A percentile compares a stretch with the other conserved stretches of the same genome.
These are phyloP conservation scores for Trichoderma atroviride DNA, from an alignment of 2,329 filamentous ascomycete species.

Conservation along the genomic window DNA sequence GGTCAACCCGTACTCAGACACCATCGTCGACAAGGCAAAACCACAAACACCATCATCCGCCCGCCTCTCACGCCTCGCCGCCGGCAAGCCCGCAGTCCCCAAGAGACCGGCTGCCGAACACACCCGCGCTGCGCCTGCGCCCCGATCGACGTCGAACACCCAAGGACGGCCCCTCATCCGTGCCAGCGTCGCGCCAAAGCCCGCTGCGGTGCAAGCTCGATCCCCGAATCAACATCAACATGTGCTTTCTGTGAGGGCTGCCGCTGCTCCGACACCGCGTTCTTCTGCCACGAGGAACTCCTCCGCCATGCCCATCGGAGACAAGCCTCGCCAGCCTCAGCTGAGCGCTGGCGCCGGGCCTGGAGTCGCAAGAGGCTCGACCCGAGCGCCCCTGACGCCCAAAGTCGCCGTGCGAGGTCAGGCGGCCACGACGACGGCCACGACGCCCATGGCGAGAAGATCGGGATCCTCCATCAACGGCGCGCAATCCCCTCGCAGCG, in stretches of 20 bases:
- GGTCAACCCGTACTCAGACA: conserved; percentile 25
- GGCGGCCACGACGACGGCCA: conserved; percentile 46
- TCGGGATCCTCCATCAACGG: conserved; percentile 33
- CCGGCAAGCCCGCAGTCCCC: conserved; percentile 9
- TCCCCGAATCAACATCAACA: conserved; percentile 34
- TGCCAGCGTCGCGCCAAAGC: conserved; percentile 20
- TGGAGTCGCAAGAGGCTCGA: conserved; percentile 51
- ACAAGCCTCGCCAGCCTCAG: conserved; percentile 67
- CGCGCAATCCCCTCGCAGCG: conserved; percentile 36
- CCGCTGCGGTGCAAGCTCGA: conserved; percentile 23
- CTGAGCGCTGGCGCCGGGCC: conserved; percentile 59
- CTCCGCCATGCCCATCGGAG: conserved; percentile 51
- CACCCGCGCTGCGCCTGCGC: background rate
- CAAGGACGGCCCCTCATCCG: conserved; percentile 26
- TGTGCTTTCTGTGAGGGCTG: conserved; percentile 30
- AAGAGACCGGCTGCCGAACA: background rate
- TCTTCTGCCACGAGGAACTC: conserved; percentile 33
- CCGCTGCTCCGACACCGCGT: conserved; percentile 26
- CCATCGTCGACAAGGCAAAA: conserved; percentile 16
- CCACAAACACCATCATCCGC: conserved; percentile 8
- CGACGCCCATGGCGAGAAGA: conserved; percentile 48
- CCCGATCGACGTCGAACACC: conserved; percentile 6
- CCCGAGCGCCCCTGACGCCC: conserved; percentile 54
- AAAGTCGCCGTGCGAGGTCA: conserved; percentile 55
- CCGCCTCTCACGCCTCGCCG: conserved; percentile 9